A percentile compares a stretch with the other conserved stretches of the same genome.
Conservation (phyloP, 495 filamentous ascomycete species). For the Daldinia loculata region DNA sequence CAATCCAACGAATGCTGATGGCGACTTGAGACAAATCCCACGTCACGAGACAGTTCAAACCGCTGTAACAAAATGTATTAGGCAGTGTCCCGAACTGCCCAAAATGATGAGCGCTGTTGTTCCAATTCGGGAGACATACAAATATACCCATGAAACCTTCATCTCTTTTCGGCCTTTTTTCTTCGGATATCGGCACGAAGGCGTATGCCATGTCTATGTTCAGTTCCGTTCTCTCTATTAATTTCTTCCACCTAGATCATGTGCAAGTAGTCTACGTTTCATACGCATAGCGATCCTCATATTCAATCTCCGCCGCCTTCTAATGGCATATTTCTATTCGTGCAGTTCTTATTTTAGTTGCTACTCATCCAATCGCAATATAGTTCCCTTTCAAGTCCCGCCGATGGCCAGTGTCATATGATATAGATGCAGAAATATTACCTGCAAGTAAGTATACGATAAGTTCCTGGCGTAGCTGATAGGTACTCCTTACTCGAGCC, state of each 20-base stretch:
- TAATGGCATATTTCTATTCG: neutral
- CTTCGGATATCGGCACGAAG: neutral
- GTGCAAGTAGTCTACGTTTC: neutral
- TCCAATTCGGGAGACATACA: slow-evolving; percentile 5
- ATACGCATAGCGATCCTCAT: neutral
- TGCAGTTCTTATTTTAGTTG: neutral
- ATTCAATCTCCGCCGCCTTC: neutral
- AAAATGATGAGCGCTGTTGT: slow-evolving; percentile 14
- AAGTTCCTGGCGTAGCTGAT: neutral
- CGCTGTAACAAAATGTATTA: neutral
- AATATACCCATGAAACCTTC: neutral
- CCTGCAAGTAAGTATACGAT: neutral
- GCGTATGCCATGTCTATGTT: neutral
- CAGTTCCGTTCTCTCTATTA: neutral
- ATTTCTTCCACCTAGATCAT: neutral
- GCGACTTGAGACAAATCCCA: slow-evolving; percentile 27
- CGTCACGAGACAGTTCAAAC: slow-evolving; percentile 13
- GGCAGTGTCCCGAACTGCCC: slow-evolving; percentile 8
- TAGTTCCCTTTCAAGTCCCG: neutral
- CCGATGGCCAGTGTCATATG: neutral
- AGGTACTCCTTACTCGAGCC: slow-evolving; percentile 35
- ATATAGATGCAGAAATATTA: neutral
- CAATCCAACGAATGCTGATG: neutral
- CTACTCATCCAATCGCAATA: neutral
- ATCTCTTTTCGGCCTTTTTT: neutral